Percentiles rank a stretch among this genome's conserved stretches.
Conservation (phyloP, 352 stramenopile genomes). For the Phytophthora pisi region DNA sequence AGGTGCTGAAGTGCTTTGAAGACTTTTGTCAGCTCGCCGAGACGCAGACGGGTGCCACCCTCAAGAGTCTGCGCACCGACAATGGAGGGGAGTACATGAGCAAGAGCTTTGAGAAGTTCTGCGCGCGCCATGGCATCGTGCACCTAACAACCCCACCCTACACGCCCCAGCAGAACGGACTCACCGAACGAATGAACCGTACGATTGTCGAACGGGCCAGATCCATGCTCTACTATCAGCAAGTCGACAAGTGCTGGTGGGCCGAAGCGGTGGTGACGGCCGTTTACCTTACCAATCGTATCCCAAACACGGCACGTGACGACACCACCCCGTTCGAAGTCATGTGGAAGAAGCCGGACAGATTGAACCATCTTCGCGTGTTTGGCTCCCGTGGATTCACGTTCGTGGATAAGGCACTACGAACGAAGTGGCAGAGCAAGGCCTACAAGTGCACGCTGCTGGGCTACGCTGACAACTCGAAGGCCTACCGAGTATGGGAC, state of each 20-base stretch:
- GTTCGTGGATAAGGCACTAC: slow-evolving; percentile 15
- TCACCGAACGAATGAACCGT: slow-evolving; percentile 21
- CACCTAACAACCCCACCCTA: slow-evolving; percentile 14
- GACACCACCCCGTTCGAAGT: slow-evolving; percentile 12
- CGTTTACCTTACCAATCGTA: slow-evolving; percentile 10
- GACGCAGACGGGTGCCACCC: slow-evolving; percentile 2
- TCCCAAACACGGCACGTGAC: slow-evolving; percentile 5
- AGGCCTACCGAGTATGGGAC: slow-evolving; percentile 20
- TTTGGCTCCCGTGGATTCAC: slow-evolving; percentile 25
- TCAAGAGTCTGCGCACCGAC: slow-evolving; percentile 20
- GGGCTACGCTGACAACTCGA: slow-evolving; percentile 3
- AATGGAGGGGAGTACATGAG: slow-evolving; percentile 30
- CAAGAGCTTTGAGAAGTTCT: slow-evolving; percentile 19
- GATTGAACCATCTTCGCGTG: slow-evolving; percentile 18
- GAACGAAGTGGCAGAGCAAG: slow-evolving; percentile 22
- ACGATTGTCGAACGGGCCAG: slow-evolving; percentile 11
- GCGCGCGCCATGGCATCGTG: slow-evolving; percentile 12
- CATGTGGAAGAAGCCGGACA: slow-evolving; percentile 3
- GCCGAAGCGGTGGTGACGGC: slow-evolving; percentile 8
- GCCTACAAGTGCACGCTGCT: slow-evolving; percentile 15
- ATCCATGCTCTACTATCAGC: slow-evolving; percentile 15
- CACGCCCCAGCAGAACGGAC: slow-evolving; percentile 17
- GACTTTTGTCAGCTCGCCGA: slow-evolving; percentile 3
- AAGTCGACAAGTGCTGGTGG: slow-evolving; percentile 14
- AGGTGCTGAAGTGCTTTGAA: slow-evolving; percentile 10